Evolutionary conservation across 257 asterid species (phyloP), one percentile per base, ranked within the genome.

Genomic region (Jacaranda mimosifolia): DNA sequence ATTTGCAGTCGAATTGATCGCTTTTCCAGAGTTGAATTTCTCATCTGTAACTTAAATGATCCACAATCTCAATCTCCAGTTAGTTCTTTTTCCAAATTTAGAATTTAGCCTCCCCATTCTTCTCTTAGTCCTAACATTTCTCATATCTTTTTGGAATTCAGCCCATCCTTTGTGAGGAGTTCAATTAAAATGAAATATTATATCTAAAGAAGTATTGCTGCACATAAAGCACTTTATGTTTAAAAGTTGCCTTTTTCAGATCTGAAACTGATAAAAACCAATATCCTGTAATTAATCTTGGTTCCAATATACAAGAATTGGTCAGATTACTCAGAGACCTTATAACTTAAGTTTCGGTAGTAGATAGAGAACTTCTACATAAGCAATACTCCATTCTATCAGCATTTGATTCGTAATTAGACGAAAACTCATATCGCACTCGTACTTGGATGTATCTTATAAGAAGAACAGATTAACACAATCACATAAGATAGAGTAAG

Each of bases 221-320:
- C 17, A 66, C 64, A 43, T n/a, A 66, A 26, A 46, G 45, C 72
- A 63, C 38, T 39, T 73, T 35, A 46, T 53, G 58, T 21, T 8
- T 59, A 43, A 58, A 63, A 65, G 9, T 73, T 60, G 60, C 45
- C 65, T 49, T 46, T 75, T 67, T n/a, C n/a, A n/a, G n/a, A n/a
- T 46, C 72, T 42, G 15, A 72, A 70, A 80, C 48, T 48, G 75
- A 74, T 12, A 69, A 59, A 73, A 42, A n/a, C 56, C 39, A 10
- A 43, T 57, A 12, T n/a, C n/a, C n/a, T n/a, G n/a, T n/a, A n/a
- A n/a, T n/a, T n/a, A n/a, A n/a, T n/a, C n/a, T n/a, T n/a, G 70
- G 64, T 46, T 57, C 14, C 58, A 56, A 66, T 62, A 58, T 35
- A 63, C 35, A 46, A 43, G 15, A 56, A 66, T 62, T 7, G 65